Conservation (phyloP, 345 rosid species). For the Brassica cretica region DNA sequence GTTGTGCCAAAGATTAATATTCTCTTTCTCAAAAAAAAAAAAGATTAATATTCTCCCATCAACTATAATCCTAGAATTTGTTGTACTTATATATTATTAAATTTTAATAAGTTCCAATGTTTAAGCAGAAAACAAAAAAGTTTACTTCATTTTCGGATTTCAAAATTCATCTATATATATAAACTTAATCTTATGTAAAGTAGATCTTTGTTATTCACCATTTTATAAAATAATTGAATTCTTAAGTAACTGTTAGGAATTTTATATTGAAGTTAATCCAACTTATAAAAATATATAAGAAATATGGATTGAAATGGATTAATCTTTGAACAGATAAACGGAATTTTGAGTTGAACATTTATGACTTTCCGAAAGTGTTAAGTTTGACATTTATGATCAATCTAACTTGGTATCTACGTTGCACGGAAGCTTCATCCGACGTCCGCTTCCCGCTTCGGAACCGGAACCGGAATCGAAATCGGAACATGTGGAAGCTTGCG, state of each 20-base stretch:
- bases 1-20: not conserved
- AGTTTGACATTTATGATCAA: too few species aligned
- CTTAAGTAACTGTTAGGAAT: not conserved
- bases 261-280: not conserved
- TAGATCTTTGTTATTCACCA: not conserved
- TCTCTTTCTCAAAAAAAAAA: not conserved
- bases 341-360: not conserved
- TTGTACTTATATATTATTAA: not conserved
- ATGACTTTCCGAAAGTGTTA: not conserved
- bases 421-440: too few species aligned
- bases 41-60: not conserved
- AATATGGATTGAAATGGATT: not conserved
- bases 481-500: too few species aligned
- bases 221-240: not conserved
- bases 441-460: too few species aligned
- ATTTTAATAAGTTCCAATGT: not conserved
- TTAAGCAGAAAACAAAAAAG: too few species aligned
- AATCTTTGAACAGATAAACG: not conserved
- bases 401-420: too few species aligned
- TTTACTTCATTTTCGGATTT: not conserved
- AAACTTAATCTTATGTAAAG: not conserved
- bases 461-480: too few species aligned
- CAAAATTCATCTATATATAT: not conserved
- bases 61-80: not conserved
- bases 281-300: not conserved